These are phyloP conservation scores for Porcisia hertigi DNA, from an alignment of 208 protist species.

Conservation along the genomic window DNA sequence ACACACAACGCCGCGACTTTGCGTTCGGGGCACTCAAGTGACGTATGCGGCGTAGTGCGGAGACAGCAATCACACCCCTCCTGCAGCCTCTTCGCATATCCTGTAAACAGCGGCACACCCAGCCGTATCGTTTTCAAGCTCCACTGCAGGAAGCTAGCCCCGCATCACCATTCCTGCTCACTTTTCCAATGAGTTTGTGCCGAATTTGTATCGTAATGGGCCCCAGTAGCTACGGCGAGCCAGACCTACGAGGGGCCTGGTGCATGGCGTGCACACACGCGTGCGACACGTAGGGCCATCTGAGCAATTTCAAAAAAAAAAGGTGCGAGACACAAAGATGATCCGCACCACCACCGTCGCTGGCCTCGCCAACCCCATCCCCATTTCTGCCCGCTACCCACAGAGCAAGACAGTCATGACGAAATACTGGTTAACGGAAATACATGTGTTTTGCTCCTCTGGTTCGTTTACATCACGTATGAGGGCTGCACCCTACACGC, in stretches of 20 bases:
- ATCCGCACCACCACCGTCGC: background rate
- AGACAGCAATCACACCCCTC: background rate
- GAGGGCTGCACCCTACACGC: background rate
- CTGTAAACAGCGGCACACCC: background rate
- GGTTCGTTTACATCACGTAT: slow-evolving; percentile 4
- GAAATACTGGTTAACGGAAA: background rate
- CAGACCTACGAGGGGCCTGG: background rate
- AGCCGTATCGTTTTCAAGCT: background rate
- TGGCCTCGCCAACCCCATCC: background rate
- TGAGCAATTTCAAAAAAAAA: background rate
- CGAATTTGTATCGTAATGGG: background rate
- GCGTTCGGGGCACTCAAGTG: background rate
- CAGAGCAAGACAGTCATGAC: background rate
- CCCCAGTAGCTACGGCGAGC: background rate
- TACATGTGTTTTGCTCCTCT: background rate
- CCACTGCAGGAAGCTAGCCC: background rate
- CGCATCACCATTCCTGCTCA: background rate
- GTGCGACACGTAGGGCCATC: background rate
- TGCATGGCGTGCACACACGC: background rate
- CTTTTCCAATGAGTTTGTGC: background rate
- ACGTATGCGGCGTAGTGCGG: background rate
- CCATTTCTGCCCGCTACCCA: background rate
- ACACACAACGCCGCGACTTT: background rate
- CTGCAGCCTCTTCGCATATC: background rate
- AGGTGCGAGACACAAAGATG: slow-evolving; percentile 1